A percentile compares a stretch with the other conserved stretches of the same genome.
phyloP scores from a whole-genome alignment of 2,329 filamentous ascomycete species.

The Ophiocordyceps sinensis region DNA sequence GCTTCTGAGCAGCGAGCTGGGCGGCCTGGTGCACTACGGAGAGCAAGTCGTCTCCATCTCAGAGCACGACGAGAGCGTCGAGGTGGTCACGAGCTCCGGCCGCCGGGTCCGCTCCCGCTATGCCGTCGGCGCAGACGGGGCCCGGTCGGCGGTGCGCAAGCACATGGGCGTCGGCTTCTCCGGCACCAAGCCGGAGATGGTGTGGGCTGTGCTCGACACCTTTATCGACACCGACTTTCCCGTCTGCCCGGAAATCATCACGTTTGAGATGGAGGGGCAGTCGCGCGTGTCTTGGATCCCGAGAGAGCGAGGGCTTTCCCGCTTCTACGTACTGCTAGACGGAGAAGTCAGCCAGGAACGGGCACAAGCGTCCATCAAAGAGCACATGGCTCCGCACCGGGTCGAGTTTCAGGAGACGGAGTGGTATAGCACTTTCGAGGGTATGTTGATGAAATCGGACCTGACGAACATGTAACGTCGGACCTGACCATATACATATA shows the following conservation, averaged over 20 bases:
- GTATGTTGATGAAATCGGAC: constrained; percentile 21
- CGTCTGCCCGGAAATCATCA: constrained; percentile 29
- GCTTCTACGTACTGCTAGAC: constrained; percentile 32
- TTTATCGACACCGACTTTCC: constrained; percentile 36
- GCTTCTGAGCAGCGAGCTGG: constrained; percentile 20
- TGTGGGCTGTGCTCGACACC: constrained; percentile 32
- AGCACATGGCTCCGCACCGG: constrained; percentile 27
- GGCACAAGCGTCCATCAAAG: constrained; percentile 25
- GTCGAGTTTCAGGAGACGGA: constrained; percentile 28
- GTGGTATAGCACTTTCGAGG: constrained; percentile 35
- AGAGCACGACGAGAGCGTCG: constrained; percentile 38
- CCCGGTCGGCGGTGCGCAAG: constrained; percentile 30
- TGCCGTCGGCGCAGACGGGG: constrained; percentile 37
- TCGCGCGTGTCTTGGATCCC: constrained; percentile 34
- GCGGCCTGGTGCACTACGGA: constrained; percentile 18
- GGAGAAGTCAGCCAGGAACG: constrained; percentile 25
- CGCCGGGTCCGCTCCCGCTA: constrained; percentile 22
- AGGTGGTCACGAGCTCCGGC: constrained; percentile 18
- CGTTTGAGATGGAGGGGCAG: constrained; percentile 28
- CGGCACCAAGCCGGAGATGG: constrained; percentile 33
- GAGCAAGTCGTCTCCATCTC: constrained; percentile 30
- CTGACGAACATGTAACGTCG: too few species aligned
- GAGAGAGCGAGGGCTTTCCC: constrained; percentile 28
- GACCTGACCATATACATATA: constrained; percentile 5
- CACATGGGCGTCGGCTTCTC: constrained; percentile 24